phyloP scores from a whole-genome alignment of 23 red algal species.

The Gracilaria domingensis region DNA sequence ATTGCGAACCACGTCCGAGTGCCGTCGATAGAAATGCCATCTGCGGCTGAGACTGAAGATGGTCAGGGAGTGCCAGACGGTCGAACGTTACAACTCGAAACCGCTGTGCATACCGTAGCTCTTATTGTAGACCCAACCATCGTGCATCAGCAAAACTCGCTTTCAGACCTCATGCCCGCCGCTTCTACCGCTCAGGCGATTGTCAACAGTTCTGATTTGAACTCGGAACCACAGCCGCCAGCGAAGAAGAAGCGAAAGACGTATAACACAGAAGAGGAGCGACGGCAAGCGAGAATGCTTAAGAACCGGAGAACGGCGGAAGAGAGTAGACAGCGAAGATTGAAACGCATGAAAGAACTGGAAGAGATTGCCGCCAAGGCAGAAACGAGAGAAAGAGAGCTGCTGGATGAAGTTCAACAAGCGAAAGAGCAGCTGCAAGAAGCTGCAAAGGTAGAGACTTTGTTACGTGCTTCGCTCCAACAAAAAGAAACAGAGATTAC shows the following conservation, averaged over 20 bases:
- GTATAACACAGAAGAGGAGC: constrained; percentile 76
- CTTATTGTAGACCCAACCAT: constrained; percentile 22
- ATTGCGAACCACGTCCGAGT: constrained; percentile 23
- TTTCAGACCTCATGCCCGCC: constrained; percentile 33
- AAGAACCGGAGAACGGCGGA: constrained; percentile 81
- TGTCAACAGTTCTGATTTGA: constrained; percentile 3
- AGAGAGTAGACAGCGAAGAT: constrained; percentile 70
- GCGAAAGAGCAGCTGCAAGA: constrained; percentile 33
- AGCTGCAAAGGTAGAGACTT: constrained; percentile 19
- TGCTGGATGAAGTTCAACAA: constrained; percentile 45
- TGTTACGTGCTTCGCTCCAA: not conserved
- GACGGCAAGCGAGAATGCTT: constrained; percentile 66
- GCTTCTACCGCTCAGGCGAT: constrained; percentile 21
- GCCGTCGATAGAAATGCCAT: not conserved
- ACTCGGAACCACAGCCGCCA: not conserved
- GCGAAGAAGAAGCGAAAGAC: constrained; percentile 62
- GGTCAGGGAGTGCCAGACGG: not conserved
- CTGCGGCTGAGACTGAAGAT: not conserved
- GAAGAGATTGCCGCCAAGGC: constrained; percentile 39
- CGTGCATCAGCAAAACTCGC: constrained; percentile 11
- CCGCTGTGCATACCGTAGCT: constrained; percentile 34
- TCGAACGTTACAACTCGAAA: constrained; percentile 12
- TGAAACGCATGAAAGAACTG: constrained; percentile 77
- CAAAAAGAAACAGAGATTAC: constrained; percentile 8
- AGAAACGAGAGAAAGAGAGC: constrained; percentile 53